Base-by-base conservation (phyloP, 345 rosid genomes). In the Boechera retrofracta region DNA sequence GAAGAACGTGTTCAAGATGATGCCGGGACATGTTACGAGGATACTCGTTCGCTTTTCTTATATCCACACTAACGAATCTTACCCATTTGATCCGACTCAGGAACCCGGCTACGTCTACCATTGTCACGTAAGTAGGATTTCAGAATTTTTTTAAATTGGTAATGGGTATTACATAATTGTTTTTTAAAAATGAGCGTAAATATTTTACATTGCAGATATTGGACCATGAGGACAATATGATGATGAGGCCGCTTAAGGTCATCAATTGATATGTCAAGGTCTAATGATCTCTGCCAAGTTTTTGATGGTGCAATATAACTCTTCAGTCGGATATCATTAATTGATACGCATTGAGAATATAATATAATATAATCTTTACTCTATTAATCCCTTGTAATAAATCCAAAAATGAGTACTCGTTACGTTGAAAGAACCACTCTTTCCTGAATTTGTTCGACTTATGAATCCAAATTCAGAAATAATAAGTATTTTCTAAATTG, bases 21-120 rank as follows among this genome's bases (percentile, higher is more conserved):
- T 49, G 16, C 98, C 98, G 0, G 93, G 97, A 1, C 55, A 67
- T 53, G 84, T 95, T 59, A 92, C 99, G 4, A 83, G 70, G 67
- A 82, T 92, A 31, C 28, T 89, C 2, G 89, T 95, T 44, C 75
- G 85, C 41, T 92, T 95, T 78, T 63, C 86, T 31, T 91, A 78
- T 81, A 81, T 95, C 69, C 96, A 95, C 59, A 79, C 89, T 24
- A 89, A 91, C 52, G 69, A 78, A 10, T 80, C 98, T 7, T 95
- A 92, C 66, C 47, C 84, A 3, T 95, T 95, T 18, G 94, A 95
- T 64, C 85, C 94, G 15, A 91, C 96, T 6, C 65, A 67, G 0
- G 87, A 92, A 73, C 99, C 98, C 4, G 97, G 99, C 1, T 92
- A 92, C 77, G 90, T 92, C 41, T 92, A 92, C 73, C 99, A 95